Evolutionary conservation across 116 monocot genomes (phyloP).

Genomic region (Papilionanthe hybrid): DNA sequence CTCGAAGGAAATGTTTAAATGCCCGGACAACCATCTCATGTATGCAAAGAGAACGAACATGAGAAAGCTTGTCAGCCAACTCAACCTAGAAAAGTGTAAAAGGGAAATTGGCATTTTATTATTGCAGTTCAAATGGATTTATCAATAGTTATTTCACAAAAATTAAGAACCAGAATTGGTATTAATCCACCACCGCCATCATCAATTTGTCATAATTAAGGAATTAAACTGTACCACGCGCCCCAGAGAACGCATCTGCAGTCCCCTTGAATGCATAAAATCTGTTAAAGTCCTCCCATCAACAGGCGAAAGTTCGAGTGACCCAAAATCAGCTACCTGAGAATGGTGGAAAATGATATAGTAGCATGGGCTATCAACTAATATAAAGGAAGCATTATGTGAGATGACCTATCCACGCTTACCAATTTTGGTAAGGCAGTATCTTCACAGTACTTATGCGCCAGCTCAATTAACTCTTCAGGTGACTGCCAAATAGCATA

Average conservation of each 20-base stretch:
- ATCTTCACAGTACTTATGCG: constrained; percentile 76
- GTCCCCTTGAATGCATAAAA: constrained; percentile 96
- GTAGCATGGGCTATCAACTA: background rate
- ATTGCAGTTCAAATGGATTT: background rate
- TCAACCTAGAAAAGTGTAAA: constrained; percentile 61
- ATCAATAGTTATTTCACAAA: background rate
- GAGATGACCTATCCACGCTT: constrained; percentile 3
- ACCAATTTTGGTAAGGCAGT: constrained; percentile 90
- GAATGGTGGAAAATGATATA: constrained; percentile 10
- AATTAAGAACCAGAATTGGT: background rate
- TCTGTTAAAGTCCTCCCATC: constrained; percentile 96
- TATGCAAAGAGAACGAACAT: constrained; percentile 86
- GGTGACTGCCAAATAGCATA: constrained; percentile 50
- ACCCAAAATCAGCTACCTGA: constrained; percentile 96
- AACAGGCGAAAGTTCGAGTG: constrained; percentile 94
- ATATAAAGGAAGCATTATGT: background rate
- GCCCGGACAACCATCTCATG: constrained; percentile 96
- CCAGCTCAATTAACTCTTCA: constrained; percentile 82
- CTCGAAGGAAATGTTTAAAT: constrained; percentile 85
- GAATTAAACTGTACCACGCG: constrained; percentile 46
- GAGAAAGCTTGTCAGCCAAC: constrained; percentile 89
- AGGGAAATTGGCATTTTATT: background rate
- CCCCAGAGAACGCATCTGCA: constrained; percentile 90
- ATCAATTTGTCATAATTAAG: background rate
- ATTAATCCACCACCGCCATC: background rate